A percentile compares a stretch with the other conserved stretches of the same genome.
These are phyloP conservation scores for Yamadazyma paraphyllophila DNA, from an alignment of 805 yeast genomes.

Conservation along the genomic window DNA sequence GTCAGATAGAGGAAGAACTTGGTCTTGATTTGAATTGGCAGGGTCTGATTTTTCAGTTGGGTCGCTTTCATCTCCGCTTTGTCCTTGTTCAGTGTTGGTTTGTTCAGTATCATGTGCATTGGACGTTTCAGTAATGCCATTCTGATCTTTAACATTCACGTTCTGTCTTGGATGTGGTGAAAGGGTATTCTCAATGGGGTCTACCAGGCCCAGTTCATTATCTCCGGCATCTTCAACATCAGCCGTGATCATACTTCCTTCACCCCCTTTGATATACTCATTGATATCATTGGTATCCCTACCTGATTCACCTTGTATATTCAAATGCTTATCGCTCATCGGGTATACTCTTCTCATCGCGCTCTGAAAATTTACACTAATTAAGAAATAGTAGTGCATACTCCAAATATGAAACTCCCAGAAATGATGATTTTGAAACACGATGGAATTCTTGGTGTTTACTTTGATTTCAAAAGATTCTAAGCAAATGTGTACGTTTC, in stretches of 20 bases:
- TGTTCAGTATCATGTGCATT: background rate
- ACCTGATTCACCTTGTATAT: background rate
- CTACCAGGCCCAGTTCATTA: too few species aligned
- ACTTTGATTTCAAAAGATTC: background rate
- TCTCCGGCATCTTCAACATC: too few species aligned
- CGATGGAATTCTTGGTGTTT: background rate
- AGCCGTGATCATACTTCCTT: background rate
- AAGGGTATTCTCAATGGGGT: too few species aligned
- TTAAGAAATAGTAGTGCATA: background rate
- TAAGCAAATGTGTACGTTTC: background rate
- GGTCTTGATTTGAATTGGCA: background rate
- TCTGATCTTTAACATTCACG: too few species aligned
- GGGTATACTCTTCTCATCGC: background rate
- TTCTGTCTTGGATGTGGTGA: too few species aligned
- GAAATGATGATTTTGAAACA: too few species aligned
- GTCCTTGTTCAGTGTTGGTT: too few species aligned
- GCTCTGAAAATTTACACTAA: background rate
- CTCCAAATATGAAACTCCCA: too few species aligned
- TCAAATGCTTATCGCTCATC: background rate
- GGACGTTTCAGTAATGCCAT: background rate
- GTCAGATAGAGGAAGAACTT: slow-evolving; percentile 12
- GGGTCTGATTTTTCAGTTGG: background rate
- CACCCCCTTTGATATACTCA: background rate
- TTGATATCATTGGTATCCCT: background rate
- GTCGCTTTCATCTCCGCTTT: too few species aligned